Conservation (phyloP, 192 early-diverging fungal genomes). For the Phlyctochytrium bullatum region DNA sequence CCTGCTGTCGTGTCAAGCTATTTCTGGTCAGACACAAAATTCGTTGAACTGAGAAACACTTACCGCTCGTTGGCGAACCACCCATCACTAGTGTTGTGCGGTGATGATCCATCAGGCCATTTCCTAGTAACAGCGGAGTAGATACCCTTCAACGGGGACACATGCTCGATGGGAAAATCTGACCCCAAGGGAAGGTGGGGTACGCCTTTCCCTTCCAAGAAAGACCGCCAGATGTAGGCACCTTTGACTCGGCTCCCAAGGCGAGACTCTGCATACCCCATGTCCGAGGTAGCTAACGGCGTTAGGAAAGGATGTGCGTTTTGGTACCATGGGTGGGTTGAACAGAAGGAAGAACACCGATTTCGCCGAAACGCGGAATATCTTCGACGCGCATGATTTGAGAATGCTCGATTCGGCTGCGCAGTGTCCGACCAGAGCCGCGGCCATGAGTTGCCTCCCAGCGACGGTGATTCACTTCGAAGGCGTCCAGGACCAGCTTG, state of each 20-base stretch:
- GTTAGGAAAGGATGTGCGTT: not conserved
- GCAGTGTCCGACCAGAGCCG: not conserved
- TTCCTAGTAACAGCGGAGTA: slow-evolving; percentile 55
- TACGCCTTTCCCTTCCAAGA: slow-evolving; percentile 32
- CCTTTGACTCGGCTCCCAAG: slow-evolving; percentile 41
- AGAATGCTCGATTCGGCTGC: slow-evolving; percentile 57
- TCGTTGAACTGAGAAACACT: not conserved
- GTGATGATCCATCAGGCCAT: slow-evolving; percentile 32
- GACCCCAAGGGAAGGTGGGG: slow-evolving; percentile 41
- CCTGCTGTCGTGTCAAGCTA: slow-evolving; percentile 38
- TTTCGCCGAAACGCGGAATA: slow-evolving; percentile 37
- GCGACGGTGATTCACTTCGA: slow-evolving; percentile 28
- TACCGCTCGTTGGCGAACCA: slow-evolving; percentile 31
- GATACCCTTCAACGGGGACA: slow-evolving; percentile 52
- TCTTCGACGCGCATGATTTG: slow-evolving; percentile 52
- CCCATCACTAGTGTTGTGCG: slow-evolving; percentile 10
- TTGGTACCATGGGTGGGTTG: slow-evolving; percentile 54
- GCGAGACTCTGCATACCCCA: slow-evolving; percentile 48
- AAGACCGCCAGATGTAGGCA: slow-evolving; percentile 50
- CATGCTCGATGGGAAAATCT: slow-evolving; percentile 56
- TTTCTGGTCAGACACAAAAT: no score
- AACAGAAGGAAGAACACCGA: slow-evolving; percentile 53
- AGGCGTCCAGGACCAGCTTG: slow-evolving; percentile 45
- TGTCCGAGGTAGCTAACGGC: slow-evolving; percentile 55
- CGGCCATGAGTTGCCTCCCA: not conserved